phyloP scores from a whole-genome alignment of 2,329 filamentous ascomycete genomes.

The Penicillium paneum region DNA sequence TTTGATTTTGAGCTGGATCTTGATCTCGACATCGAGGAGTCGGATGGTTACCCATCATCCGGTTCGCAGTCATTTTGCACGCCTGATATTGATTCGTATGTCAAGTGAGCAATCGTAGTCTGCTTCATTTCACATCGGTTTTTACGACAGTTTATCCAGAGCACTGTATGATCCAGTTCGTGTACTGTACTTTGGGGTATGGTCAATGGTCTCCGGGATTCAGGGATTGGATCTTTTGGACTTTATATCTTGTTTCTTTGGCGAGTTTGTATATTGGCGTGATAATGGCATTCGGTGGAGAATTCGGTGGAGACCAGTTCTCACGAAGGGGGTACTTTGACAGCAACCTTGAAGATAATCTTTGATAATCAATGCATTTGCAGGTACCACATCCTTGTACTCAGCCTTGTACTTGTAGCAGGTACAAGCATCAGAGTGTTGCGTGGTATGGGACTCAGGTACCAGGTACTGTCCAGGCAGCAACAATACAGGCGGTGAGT shows the following conservation, averaged over 20 bases:
- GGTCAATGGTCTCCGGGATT: not conserved
- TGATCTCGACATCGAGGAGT: slow-evolving; percentile 6
- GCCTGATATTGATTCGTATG: slow-evolving; percentile 37
- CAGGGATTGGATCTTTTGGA: not conserved
- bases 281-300: not conserved
- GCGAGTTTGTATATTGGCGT: not conserved
- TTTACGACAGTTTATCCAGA: not conserved
- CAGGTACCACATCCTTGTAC: not conserved
- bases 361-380: not conserved
- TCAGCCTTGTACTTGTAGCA: not conserved
- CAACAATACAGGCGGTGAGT: slow-evolving; percentile 22
- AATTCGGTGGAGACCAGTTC: not conserved
- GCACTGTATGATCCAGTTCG: not conserved
- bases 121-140: slow-evolving; percentile 10
- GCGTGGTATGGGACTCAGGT: not conserved
- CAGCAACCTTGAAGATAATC: not conserved
- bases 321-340: not conserved
- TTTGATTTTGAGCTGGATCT: slow-evolving; percentile 20
- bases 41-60: slow-evolving; percentile 33
- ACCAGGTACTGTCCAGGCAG: slow-evolving; percentile 19
- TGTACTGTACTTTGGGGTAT: slow-evolving; percentile 3
- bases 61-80: slow-evolving; percentile 30
- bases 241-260: not conserved
- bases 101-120: slow-evolving; percentile 33
- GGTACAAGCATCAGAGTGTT: not conserved